These are phyloP conservation scores for Mucor circinelloides DNA, from an alignment of 371 early-diverging fungal species.

Conservation along the genomic window DNA sequence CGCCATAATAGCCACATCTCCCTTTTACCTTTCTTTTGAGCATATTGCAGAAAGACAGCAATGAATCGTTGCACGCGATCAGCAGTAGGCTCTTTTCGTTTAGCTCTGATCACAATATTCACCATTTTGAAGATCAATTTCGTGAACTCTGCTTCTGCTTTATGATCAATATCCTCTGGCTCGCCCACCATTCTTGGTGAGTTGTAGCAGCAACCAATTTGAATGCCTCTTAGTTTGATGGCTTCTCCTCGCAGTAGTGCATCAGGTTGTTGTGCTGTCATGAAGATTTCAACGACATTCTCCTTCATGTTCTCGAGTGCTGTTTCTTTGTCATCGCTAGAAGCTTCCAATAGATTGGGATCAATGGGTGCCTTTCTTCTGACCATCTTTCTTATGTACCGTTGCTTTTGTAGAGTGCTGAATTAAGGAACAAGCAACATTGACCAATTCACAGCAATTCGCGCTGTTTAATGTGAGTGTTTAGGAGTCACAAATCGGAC, in stretches of 20 bases:
- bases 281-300: constrained; percentile 68
- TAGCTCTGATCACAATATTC: constrained; percentile 72
- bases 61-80: constrained; percentile 79
- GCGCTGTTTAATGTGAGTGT: neutral
- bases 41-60: constrained; percentile 74
- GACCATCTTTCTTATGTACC: neutral
- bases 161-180: constrained; percentile 40
- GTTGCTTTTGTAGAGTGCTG: neutral
- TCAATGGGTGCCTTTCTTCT: neutral
- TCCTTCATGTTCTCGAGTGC: constrained; percentile 46
- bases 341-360: constrained; percentile 10
- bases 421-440: neutral
- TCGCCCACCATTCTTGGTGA: constrained; percentile 43
- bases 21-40: constrained; percentile 58
- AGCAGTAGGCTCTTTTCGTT: constrained; percentile 72
- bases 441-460: neutral
- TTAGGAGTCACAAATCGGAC: neutral
- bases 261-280: constrained; percentile 73
- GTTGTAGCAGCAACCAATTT: constrained; percentile 59
- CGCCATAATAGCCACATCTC: neutral
- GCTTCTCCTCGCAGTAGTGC: constrained; percentile 74
- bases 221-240: constrained; percentile 76
- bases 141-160: constrained; percentile 69
- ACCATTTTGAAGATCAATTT: constrained; percentile 71
- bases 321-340: neutral